Base-by-base conservation (phyloP, 106 monocot genomes). In the Allium fistulosum region DNA sequence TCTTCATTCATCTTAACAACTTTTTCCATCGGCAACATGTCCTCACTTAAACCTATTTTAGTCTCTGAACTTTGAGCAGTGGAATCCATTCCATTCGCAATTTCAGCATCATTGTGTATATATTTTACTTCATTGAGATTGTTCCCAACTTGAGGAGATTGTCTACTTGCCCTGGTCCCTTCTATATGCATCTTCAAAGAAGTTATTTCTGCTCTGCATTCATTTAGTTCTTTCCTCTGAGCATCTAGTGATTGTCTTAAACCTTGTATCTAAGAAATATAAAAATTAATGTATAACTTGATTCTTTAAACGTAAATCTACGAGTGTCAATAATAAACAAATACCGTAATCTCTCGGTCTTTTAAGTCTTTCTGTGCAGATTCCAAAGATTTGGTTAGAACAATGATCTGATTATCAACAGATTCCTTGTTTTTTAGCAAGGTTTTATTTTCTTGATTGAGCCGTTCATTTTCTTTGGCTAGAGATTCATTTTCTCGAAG, bases 111-210 rank as follows among this genome's bases (percentile, higher is more conserved):
- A 53, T 2, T 56, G 58, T 69, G 28, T 26, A 52, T 17, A 27
- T 51, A 67, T 78, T 52, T 72, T 26, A 67, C 48, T 62, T 57
- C 75, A 73, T 86, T 71, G 49, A 49, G 52, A 55, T 78, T 27
- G 27, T 66, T 81, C 46, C 69, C 75, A 56, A 63, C 62, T 47
- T 26, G 51, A 68, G 67, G 57, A 15, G 78, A 49, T 60, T 68
- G 72, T 17, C 75, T 73, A 70, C 82, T 63, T 58, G 84, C 74
- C 17, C 74, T 75, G 57, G 80, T 65, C 53, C 97, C 82, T 91
- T 97, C 97, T 69, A 97, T 83, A 69, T 90, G 80, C 97, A 97
- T 92, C 74, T 97, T 92, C 45, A 97, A 72, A 52, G 97, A 80
- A 59, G 97, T 97, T 65, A 97, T 97, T 77, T 97, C 97, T 68